Base-by-base conservation (phyloP, 139 green algal species). In the Chlorella sp. region DNA sequence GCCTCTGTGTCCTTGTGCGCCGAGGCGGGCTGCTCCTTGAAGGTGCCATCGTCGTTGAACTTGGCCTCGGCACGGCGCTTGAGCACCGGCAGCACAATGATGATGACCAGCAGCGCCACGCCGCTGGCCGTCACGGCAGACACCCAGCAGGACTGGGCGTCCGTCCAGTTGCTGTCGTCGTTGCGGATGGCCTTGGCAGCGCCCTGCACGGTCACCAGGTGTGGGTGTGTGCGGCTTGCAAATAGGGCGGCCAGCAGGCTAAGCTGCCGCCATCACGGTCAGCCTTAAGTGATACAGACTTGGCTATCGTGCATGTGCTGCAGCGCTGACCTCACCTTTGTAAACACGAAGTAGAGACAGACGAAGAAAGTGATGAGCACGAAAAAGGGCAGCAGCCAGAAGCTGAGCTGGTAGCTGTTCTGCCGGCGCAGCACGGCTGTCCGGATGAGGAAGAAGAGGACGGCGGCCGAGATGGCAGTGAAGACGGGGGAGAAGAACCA, bases 161-260 rank as follows among this genome's bases (percentile, higher is more conserved):
- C 35, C 31, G 59, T 71, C 71, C 73, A 77, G n/a, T 71, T 33
- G 30, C 69, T 34, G 42, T 42, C 61, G n/a, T n/a, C n/a, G n/a
- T n/a, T n/a, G n/a, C n/a, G n/a, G n/a, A n/a, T n/a, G n/a, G n/a
- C n/a, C n/a, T n/a, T 17, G 31, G 1, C n/a, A 86, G 36, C 5
- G n/a, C 63, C 74, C 80, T 84, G 65, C 76, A 77, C 31, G 79
- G n/a, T n/a, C 77, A 50, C 85, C 85, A 70, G 86, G n/a, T n/a
- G n/a, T n/a, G n/a, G n/a, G n/a, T n/a, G n/a, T n/a, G n/a, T n/a
- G n/a, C n/a, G n/a, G n/a, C n/a, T n/a, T n/a, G n/a, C n/a, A n/a
- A n/a, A n/a, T n/a, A n/a, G 70, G 74, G 17, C 42, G 17, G 10
- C 10, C 42, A 55, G 42, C 10, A 55, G 42, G 42, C n/a, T n/a